A percentile compares a stretch with the other conserved stretches of the same genome.
Evolutionary conservation across 305 asterid genomes (phyloP).

Genomic region (Solanum hybrid): DNA sequence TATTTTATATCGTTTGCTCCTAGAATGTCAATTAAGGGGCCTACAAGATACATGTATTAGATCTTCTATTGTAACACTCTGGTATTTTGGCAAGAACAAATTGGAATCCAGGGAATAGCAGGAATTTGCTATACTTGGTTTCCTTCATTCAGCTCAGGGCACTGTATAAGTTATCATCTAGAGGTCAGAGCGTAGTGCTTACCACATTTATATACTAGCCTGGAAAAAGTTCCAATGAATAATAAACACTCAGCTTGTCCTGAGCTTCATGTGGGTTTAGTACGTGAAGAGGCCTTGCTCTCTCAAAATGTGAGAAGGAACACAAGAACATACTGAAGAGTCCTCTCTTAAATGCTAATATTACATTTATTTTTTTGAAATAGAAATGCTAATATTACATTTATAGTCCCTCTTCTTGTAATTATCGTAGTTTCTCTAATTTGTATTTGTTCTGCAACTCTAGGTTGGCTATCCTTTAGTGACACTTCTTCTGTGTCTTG

Average conservation of each 20-base stretch:
- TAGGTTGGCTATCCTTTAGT: slow-evolving; percentile 98
- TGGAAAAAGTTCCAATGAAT: background rate
- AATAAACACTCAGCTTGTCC: background rate
- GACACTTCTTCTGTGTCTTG: slow-evolving; percentile 96
- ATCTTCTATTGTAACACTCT: background rate
- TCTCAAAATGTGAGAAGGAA: background rate
- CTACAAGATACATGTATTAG: background rate
- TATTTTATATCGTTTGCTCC: background rate
- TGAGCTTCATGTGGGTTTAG: background rate
- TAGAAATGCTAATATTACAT: background rate
- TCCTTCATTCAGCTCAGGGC: background rate
- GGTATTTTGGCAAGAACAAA: background rate
- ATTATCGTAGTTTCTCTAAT: slow-evolving; percentile 11
- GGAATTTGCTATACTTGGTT: background rate
- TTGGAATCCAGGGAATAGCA: background rate
- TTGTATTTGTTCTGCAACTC: slow-evolving; percentile 13
- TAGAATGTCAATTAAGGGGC: background rate
- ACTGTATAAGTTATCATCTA: background rate
- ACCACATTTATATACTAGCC: background rate
- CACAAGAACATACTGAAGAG: background rate
- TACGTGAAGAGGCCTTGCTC: background rate
- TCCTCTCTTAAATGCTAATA: background rate
- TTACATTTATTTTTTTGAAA: background rate
- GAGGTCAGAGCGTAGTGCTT: background rate
- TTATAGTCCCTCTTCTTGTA: background rate